These are phyloP conservation scores for Sophora flavescens DNA, from an alignment of 306 rosid genomes.

Conservation along the genomic window DNA sequence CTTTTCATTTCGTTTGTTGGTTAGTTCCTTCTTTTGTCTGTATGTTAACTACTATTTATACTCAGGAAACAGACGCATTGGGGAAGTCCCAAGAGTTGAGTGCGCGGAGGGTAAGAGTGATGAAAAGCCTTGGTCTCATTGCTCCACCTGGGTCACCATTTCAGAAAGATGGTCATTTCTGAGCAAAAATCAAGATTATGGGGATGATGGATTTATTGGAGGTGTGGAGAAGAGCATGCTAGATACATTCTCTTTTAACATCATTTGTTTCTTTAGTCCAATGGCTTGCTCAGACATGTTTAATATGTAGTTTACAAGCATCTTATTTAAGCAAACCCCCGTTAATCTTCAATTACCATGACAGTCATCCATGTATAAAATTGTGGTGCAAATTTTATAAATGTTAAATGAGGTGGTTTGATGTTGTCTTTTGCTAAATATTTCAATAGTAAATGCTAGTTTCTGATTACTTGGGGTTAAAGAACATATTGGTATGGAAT, in stretches of 20 bases:
- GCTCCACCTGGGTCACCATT: slow-evolving; percentile 74
- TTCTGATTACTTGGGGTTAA: background rate
- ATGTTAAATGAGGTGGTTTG: background rate
- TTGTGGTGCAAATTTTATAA: too few species aligned
- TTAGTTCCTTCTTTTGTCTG: background rate
- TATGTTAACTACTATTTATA: slow-evolving; percentile 6
- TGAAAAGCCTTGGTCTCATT: slow-evolving; percentile 72
- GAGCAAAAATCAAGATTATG: slow-evolving; percentile 23
- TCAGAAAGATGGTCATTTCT: slow-evolving; percentile 34
- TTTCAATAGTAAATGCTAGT: background rate
- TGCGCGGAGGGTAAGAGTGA: slow-evolving; percentile 67
- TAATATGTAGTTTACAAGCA: slow-evolving; percentile 9
- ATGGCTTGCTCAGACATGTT: slow-evolving; percentile 25
- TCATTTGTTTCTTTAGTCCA: slow-evolving; percentile 2
- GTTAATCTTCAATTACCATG: background rate
- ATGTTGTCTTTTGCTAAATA: background rate
- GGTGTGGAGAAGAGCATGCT: slow-evolving; percentile 21
- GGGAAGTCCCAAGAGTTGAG: slow-evolving; percentile 59
- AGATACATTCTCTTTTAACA: slow-evolving; percentile 25
- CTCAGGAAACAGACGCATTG: slow-evolving; percentile 50
- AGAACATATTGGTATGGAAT: background rate
- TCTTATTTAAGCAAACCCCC: background rate
- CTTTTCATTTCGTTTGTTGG: slow-evolving; percentile 3
- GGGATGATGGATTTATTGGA: background rate
- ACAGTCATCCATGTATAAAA: background rate